Percentiles rank a stretch among this genome's conserved stretches.
These are phyloP conservation scores for Climacium dendroides DNA, from an alignment of 225 moss, liverwort and hornwort genomes.

Conservation along the genomic window DNA sequence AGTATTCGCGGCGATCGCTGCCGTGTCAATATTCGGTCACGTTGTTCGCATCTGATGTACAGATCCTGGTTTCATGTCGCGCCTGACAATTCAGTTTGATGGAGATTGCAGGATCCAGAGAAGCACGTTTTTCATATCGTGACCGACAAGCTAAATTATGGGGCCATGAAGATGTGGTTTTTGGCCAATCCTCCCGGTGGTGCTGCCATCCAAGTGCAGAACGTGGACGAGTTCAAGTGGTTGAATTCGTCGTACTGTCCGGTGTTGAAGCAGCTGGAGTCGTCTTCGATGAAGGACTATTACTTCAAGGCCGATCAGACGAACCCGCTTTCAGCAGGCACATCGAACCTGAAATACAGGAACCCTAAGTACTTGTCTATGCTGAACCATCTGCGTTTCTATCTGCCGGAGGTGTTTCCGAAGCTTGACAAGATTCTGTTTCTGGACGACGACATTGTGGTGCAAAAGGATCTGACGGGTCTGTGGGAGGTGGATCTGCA, in stretches of 20 bases:
- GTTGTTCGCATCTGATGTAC: not conserved
- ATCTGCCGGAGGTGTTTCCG: slow-evolving; percentile 45
- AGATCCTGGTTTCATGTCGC: not conserved
- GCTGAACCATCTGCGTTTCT: slow-evolving; percentile 58
- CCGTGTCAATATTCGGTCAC: not conserved
- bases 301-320: slow-evolving; percentile 43
- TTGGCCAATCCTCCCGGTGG: slow-evolving; percentile 22
- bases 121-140: slow-evolving; percentile 48
- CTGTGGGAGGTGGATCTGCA: slow-evolving; percentile 64
- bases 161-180: slow-evolving; percentile 53
- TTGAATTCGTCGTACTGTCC: slow-evolving; percentile 48
- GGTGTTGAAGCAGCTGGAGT: slow-evolving; percentile 44
- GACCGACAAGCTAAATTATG: slow-evolving; percentile 48
- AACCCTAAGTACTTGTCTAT: slow-evolving; percentile 85
- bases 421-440: slow-evolving; percentile 60
- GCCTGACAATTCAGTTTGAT: not conserved
- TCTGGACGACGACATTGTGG: slow-evolving; percentile 78
- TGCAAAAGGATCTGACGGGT: slow-evolving; percentile 57
- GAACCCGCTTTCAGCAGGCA: slow-evolving; percentile 33
- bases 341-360: slow-evolving; percentile 45
- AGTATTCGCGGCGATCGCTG: not conserved
- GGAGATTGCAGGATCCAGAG: slow-evolving; percentile 17
- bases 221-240: slow-evolving; percentile 47
- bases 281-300: slow-evolving; percentile 33
- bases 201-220: slow-evolving; percentile 34